Percentiles rank a stretch among this genome's conserved stretches.
Conservation (phyloP, 1,284 basidiomycete species). For the Ustilago xerochloae region DNA sequence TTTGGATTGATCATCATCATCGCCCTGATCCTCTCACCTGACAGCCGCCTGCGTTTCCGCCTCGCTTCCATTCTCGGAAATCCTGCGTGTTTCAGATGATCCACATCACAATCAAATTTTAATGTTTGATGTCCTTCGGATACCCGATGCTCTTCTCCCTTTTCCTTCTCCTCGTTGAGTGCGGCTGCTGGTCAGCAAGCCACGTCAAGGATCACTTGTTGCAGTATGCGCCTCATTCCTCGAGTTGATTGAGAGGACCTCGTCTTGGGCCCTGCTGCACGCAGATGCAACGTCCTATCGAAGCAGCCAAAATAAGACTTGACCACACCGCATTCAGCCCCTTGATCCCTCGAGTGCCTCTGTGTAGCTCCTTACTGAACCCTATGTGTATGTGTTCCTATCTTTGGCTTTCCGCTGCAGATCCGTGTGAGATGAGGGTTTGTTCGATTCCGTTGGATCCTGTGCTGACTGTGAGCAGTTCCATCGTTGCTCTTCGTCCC, state of each 20-base stretch:
- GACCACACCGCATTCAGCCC: background rate
- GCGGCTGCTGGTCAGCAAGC: background rate
- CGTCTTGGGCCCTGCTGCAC: too few species aligned
- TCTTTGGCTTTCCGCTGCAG: background rate
- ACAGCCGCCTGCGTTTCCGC: background rate
- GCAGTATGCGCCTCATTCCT: constrained; percentile 1
- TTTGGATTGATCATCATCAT: background rate
- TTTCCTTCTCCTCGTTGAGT: too few species aligned
- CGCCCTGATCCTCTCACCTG: background rate
- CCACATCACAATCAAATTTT: too few species aligned
- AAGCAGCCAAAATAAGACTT: background rate
- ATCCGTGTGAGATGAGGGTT: background rate
- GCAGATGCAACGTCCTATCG: background rate
- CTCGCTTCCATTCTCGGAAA: background rate
- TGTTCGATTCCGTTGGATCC: background rate
- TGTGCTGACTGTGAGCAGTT: background rate
- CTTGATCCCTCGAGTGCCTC: background rate
- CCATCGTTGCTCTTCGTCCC: too few species aligned
- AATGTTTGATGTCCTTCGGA: background rate
- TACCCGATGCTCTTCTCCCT: constrained; percentile 2
- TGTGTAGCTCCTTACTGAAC: background rate
- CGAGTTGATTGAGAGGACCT: background rate
- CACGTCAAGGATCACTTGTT: too few species aligned
- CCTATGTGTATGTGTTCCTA: background rate
- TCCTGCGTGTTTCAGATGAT: constrained; percentile 9